phyloP scores from a whole-genome alignment of 345 rosid species.

The Aurinia saxatilis region DNA sequence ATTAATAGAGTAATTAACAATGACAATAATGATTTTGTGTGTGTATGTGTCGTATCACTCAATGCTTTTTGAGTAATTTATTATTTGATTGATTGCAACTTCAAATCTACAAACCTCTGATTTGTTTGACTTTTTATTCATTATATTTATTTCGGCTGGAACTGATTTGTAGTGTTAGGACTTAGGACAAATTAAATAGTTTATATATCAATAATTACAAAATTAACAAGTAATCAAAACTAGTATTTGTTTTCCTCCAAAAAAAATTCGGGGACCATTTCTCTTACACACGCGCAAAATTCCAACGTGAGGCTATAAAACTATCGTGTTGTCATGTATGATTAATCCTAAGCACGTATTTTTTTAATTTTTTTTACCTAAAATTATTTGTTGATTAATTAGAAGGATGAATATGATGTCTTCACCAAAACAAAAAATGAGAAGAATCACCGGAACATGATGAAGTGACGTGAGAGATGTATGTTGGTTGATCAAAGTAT shows the following conservation, averaged over 20 bases:
- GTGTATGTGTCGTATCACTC: not conserved
- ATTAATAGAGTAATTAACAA: not conserved
- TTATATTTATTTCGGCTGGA: not conserved
- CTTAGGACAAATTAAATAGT: not conserved
- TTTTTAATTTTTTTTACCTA: not conserved
- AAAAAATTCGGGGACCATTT: constrained; percentile 12
- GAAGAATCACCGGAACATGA: not conserved
- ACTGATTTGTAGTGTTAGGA: not conserved
- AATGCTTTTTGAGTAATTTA: not conserved
- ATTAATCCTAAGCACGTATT: constrained; percentile 2
- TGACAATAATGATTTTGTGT: not conserved
- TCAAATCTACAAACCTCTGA: constrained; percentile 4
- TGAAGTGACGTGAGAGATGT: too few species aligned
- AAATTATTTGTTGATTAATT: not conserved
- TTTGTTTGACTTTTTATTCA: constrained; percentile 2
- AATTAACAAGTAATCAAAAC: not conserved
- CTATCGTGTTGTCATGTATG: constrained; percentile 17
- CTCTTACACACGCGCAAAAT: constrained; percentile 14
- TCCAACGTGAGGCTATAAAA: constrained; percentile 12
- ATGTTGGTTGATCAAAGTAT: too few species aligned
- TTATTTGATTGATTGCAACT: constrained; percentile 5
- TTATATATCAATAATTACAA: not conserved
- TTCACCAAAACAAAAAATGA: not conserved
- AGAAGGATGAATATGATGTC: not conserved
- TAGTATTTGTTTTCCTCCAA: not conserved